phyloP scores from a whole-genome alignment of 257 asterid species.

The Ballota nigra region DNA sequence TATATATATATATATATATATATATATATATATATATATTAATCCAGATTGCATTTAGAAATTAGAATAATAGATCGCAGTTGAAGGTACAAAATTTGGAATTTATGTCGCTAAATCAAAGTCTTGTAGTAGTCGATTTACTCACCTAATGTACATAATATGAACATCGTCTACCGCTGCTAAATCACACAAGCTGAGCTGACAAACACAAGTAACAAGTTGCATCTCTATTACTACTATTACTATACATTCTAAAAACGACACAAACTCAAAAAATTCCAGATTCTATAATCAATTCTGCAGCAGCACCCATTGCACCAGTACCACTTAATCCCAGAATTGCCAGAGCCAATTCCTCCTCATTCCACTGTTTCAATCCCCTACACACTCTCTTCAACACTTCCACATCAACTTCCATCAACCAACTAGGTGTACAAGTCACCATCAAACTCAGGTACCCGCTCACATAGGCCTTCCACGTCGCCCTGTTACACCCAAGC shows the following conservation, averaged over 20 bases:
- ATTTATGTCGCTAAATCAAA: too few relatives aligned
- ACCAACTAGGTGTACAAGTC: slow-evolving; percentile 81
- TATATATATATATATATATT: too few relatives aligned
- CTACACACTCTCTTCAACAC: slow-evolving; percentile 67
- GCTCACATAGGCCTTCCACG: slow-evolving; percentile 77
- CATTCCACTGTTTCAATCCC: slow-evolving; percentile 81
- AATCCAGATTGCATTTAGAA: too few relatives aligned
- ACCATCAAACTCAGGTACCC: slow-evolving; percentile 82
- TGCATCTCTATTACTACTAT: too few relatives aligned
- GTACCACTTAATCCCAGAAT: slow-evolving; percentile 73
- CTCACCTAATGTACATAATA: too few relatives aligned
- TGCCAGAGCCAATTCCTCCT: slow-evolving; percentile 81
- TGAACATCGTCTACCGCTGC: too few relatives aligned
- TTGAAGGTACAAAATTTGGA: too few relatives aligned
- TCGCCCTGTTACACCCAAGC: slow-evolving; percentile 71
- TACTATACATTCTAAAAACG: neutral
- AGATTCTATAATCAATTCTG: slow-evolving; percentile 74
- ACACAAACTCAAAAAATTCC: slow-evolving; percentile 41
- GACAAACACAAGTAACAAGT: too few relatives aligned
- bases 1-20: too few relatives aligned
- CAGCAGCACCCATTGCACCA: slow-evolving; percentile 85
- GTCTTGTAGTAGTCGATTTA: too few relatives aligned
- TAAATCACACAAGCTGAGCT: too few relatives aligned
- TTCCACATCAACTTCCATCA: slow-evolving; percentile 73
- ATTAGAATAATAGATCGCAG: too few relatives aligned